Base-by-base conservation (phyloP, 495 filamentous ascomycete genomes). In the Neurospora africana region DNA sequence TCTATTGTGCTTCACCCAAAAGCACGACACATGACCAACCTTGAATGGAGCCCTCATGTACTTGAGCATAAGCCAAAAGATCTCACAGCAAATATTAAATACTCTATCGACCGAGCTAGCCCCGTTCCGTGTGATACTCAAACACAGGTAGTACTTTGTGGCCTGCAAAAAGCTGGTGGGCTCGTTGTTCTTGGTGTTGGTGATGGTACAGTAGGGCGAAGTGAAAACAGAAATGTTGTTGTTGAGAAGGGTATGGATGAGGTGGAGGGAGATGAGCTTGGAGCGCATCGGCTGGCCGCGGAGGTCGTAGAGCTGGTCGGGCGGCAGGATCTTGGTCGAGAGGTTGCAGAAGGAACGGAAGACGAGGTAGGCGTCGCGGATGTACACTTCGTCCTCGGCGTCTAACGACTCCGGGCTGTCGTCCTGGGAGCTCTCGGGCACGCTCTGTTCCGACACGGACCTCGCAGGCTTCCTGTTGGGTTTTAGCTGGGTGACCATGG, bases 311-410 rank as follows among this genome's bases (percentile, higher is more conserved):
- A 97, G 89, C 75, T 98, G 94, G 69, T 99, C 96, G 27, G 93
- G 89, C 11, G 90, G 87, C 30, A 99, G 82, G 47, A 92, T 82
- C 77, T 98, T 99, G 71, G 94, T 97, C 73, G 94, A 97, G 58
- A 99, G 85, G 78, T 97, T 97, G 85, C 96, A 99, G 81, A 99
- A 94, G 10, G 96, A 95, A 30, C 96, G 88, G 84, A 99, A 97
- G 38, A 99, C 94, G 17, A 99, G 84, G 79, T 97, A 99, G 17
- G 96, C 93, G 81, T 99, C 96, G 76, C 95, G 92, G 71, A 97
- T 91, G 77, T 94, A 98, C 7, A 98, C 91, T 76, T 99, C 96
- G 77, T 98, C 96, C 74, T 97, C 94, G 72, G 95, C 93, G 58
- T 98, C 96, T 21, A 85, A 77, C 13, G 80, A 78, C 72, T 97